Evolutionary conservation across 2,329 filamentous ascomycete genomes (phyloP).

Genomic region (Neopestalotiopsis sp.): DNA sequence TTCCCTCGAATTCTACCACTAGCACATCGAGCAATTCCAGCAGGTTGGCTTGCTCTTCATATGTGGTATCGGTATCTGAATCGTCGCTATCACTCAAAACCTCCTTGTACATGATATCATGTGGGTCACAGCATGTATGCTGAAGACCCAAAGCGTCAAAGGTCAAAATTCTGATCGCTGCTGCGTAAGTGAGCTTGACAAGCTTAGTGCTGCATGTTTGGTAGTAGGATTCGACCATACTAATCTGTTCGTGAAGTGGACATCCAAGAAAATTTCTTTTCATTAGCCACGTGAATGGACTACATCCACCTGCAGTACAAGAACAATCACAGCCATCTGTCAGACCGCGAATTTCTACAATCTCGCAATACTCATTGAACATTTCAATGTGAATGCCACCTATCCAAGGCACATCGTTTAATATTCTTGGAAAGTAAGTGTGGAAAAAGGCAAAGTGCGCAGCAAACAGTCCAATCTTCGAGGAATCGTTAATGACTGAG

Average conservation of each 20-base stretch:
- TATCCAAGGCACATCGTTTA: too few species aligned
- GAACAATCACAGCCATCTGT: neutral
- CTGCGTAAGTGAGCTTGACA: neutral
- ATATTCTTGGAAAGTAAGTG: too few species aligned
- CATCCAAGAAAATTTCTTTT: neutral
- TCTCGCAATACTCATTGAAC: neutral
- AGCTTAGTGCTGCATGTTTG: neutral
- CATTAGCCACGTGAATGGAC: neutral
- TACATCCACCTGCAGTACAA: neutral
- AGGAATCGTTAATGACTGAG: neutral
- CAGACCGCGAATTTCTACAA: neutral
- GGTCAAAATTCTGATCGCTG: neutral
- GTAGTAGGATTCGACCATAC: neutral
- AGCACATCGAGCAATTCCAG: neutral
- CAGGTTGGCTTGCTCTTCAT: neutral
- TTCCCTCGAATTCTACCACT: neutral
- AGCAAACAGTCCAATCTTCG: neutral
- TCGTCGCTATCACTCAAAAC: neutral
- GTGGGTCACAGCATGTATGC: neutral
- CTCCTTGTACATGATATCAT: neutral
- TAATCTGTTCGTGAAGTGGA: too few species aligned
- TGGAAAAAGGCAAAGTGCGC: neutral
- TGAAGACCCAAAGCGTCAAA: neutral
- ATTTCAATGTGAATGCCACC: too few species aligned
- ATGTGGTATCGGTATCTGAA: neutral